A percentile compares a stretch with the other conserved stretches of the same genome.
Evolutionary conservation across 2,329 filamentous ascomycete species (phyloP).

Genomic region (Chaetomiaceae sp.): DNA sequence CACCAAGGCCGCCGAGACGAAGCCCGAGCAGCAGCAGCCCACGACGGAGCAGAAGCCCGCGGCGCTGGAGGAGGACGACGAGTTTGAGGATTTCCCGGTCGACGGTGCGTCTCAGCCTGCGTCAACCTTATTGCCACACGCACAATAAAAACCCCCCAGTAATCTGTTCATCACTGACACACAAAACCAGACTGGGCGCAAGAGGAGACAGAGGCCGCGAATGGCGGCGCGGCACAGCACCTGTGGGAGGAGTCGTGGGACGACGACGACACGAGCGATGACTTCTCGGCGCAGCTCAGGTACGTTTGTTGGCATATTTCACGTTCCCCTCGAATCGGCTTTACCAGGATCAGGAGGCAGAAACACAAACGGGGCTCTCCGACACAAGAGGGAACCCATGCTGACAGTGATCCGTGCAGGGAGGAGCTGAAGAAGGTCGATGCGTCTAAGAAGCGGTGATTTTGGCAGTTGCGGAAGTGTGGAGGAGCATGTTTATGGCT

Average conservation of each 20-base stretch:
- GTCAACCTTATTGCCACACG: no score
- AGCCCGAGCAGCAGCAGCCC: constrained; percentile 43
- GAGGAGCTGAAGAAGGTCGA: constrained; percentile 96
- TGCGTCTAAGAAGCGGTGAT: constrained; percentile 60
- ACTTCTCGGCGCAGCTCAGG: constrained; percentile 94
- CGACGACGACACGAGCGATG: constrained; percentile 93
- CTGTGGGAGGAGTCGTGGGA: constrained; percentile 99
- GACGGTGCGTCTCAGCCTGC: constrained; percentile 62
- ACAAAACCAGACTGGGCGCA: constrained; percentile 77
- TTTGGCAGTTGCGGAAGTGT: background rate
- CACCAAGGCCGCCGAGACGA: constrained; percentile 38
- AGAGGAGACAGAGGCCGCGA: constrained; percentile 80
- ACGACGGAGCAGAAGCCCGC: constrained; percentile 59
- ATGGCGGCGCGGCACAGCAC: constrained; percentile 65
- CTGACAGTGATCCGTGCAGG: constrained; percentile 41
- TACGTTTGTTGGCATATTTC: constrained; percentile 41
- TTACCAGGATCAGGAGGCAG: no score
- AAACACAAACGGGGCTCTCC: no score
- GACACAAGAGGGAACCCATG: background rate
- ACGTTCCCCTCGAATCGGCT: no score
- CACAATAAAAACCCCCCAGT: constrained; percentile 1
- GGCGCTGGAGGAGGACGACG: constrained; percentile 90
- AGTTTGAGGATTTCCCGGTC: constrained; percentile 98
- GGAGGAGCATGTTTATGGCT: no score
- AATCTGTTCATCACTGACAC: background rate